A percentile compares a stretch with the other conserved stretches of the same genome.
Conservation (phyloP, 352 stramenopile genomes). For the Phytophthora cactorum region DNA sequence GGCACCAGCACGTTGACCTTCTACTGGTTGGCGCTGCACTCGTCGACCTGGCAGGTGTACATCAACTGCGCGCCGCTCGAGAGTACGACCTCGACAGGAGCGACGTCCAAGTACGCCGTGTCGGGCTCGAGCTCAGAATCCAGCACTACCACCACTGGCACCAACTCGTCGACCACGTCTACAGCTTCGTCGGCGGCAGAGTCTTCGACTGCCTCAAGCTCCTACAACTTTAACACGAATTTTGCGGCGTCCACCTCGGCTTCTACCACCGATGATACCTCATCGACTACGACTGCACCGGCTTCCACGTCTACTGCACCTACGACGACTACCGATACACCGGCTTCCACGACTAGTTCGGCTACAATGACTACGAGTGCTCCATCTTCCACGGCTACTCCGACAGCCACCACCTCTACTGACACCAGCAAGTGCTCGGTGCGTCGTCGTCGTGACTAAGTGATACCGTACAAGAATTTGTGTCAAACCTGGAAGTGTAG, state of each 20-base stretch:
- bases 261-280: constrained; percentile 9
- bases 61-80: constrained; percentile 43
- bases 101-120: constrained; percentile 32
- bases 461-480: background rate
- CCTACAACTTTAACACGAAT: constrained; percentile 24
- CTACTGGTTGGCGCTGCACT: constrained; percentile 55
- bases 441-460: constrained; percentile 27
- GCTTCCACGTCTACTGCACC: background rate
- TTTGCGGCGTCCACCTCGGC: constrained; percentile 22
- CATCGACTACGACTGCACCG: constrained; percentile 8
- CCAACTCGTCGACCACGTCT: background rate
- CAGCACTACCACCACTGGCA: constrained; percentile 11
- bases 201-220: constrained; percentile 4
- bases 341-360: background rate
- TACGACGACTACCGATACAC: background rate
- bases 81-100: constrained; percentile 29
- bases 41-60: constrained; percentile 52
- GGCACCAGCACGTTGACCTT: constrained; percentile 36
- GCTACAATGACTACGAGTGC: constrained; percentile 4
- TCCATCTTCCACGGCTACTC: background rate
- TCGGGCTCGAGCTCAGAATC: constrained; percentile 13
- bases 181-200: background rate
- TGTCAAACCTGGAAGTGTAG: background rate
- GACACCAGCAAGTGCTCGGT: constrained; percentile 29
- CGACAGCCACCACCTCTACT: constrained; percentile 3